Evolutionary conservation across 208 protist genomes (phyloP).

Genomic region (Leishmania martiniquensis): DNA sequence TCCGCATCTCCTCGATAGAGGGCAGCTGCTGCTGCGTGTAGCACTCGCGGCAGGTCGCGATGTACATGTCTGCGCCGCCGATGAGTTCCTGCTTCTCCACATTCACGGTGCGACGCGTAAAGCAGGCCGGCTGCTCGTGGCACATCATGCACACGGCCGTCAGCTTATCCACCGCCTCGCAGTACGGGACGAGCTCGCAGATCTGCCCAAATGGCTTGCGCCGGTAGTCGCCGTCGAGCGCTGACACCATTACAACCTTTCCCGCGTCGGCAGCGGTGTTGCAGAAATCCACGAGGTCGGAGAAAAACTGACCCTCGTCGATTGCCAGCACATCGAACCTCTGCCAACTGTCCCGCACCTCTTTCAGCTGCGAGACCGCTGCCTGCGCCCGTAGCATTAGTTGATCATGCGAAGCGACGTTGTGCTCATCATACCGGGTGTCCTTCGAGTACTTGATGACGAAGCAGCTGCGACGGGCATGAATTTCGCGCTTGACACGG

Average conservation of each 20-base stretch:
- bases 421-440: conserved; percentile 78
- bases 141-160: conserved; percentile 93
- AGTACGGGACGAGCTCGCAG: conserved; percentile 83
- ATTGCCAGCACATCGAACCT: conserved; percentile 93
- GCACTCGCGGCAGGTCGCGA: conserved; percentile 91
- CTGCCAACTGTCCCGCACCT: conserved; percentile 58
- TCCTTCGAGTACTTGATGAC: conserved; percentile 95
- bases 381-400: conserved; percentile 62
- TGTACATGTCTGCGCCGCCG: conserved; percentile 95
- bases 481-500: conserved; percentile 83
- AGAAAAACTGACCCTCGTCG: conserved; percentile 95
- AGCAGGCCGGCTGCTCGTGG: conserved; percentile 74
- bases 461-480: conserved; percentile 77
- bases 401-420: conserved; percentile 88
- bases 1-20: conserved; percentile 33
- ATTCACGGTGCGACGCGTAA: conserved; percentile 81
- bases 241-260: conserved; percentile 94
- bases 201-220: conserved; percentile 90
- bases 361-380: conserved; percentile 56
- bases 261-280: conserved; percentile 83
- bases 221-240: conserved; percentile 94
- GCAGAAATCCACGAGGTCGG: conserved; percentile 92
- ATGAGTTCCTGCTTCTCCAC: conserved; percentile 85
- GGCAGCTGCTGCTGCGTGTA: conserved; percentile 44
- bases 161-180: conserved; percentile 93